Evolutionary conservation across 495 filamentous ascomycete genomes (phyloP).

Genomic region (Trichocladium uniseriatum): DNA sequence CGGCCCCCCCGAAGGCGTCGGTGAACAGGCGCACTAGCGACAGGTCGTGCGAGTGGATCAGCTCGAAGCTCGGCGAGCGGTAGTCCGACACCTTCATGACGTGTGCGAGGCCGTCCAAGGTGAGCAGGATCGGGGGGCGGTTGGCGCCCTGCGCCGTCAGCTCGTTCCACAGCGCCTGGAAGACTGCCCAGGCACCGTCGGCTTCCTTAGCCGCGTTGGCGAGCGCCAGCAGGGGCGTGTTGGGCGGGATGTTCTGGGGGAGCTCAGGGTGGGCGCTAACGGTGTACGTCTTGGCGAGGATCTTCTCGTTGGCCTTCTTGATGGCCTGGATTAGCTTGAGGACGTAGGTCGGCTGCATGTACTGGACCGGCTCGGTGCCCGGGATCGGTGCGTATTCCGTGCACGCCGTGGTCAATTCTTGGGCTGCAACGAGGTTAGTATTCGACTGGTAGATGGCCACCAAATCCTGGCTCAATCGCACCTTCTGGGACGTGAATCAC

Average conservation of each 20-base stretch:
- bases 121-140: conserved; percentile 70
- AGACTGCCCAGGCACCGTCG: conserved; percentile 68
- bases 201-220: conserved; percentile 63
- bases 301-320: conserved; percentile 56
- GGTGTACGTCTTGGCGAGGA: conserved; percentile 51
- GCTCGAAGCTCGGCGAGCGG: conserved; percentile 52
- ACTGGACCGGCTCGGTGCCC: conserved; percentile 44
- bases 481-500: conserved; percentile 90
- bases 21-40: conserved; percentile 66
- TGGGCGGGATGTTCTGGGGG: conserved; percentile 44
- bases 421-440: conserved; percentile 43
- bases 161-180: conserved; percentile 73
- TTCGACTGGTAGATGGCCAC: not conserved
- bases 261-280: conserved; percentile 53
- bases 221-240: conserved; percentile 58
- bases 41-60: conserved; percentile 82
- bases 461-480: conserved; percentile 20
- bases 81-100: conserved; percentile 71
- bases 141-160: conserved; percentile 47
- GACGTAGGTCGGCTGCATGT: conserved; percentile 67
- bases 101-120: conserved; percentile 68
- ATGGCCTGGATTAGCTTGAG: conserved; percentile 63
- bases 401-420: conserved; percentile 67
- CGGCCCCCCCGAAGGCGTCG: conserved; percentile 52
- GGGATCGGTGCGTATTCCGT: conserved; percentile 71